Evolutionary conservation across 306 rosid species (phyloP), one percentile per base, ranked within the genome.

Genomic region (Sphenostylis stenocarpa): DNA sequence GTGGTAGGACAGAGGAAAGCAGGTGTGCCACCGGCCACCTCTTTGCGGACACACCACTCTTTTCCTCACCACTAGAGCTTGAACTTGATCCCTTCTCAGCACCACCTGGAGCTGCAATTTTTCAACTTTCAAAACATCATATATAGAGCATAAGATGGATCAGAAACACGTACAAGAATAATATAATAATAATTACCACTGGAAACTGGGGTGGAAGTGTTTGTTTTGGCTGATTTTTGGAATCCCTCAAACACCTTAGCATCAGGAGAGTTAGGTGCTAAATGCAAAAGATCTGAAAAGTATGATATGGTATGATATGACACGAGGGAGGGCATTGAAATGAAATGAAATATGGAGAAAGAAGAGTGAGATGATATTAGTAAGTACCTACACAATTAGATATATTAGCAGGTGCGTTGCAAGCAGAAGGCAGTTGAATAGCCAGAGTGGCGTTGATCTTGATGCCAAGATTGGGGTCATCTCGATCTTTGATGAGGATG

Each of bases 391-490:
- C 78, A 65, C 98, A 94, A 2, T 77, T 57, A 3, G 97, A 24
- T 14, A 87, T 71, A 74, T 92, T 92, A 43, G 83, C 48, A 2
- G 97, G 92, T 13, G 84, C 75, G 39, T 88, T 91, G 53, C 98
- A 94, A 60, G 95, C 77, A 53, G 3, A 4, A 5, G 98, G 97
- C 14, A 95, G 91, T 12, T 70, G 74, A 4, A 88, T 38, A 34
- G 97, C 97, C 17, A 90, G 95, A 26, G 98, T 66, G 38, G 86
- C 85, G 55, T 95, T 95, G 63, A 95, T 43, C 56, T 82, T 78
- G 68, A 95, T 11, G 56, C 98, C 98, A 49, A 95, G 98, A 15
- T 83, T 84, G 0, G 98, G 98, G 41, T 95, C 97, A 26, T 92
- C 70, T 7, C 88, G 85, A 67, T 95, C 93, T 62, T 89, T 92